Percentiles rank a stretch among this genome's conserved stretches.
Evolutionary conservation across 176 grass and related monocot genomes (phyloP).

Genomic region (Raddia distichophylla): DNA sequence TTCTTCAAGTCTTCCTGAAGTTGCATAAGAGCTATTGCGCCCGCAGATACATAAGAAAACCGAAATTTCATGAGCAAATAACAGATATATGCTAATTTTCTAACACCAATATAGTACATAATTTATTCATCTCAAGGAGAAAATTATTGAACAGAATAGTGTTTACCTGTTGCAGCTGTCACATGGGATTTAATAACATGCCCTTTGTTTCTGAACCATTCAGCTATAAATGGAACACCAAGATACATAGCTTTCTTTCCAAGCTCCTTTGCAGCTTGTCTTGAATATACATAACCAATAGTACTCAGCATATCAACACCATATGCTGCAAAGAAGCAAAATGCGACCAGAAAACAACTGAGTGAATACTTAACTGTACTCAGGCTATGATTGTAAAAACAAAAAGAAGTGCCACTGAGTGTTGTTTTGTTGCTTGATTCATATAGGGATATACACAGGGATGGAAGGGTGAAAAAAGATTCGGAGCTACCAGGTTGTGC

Average conservation of each 20-base stretch:
- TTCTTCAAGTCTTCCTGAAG: constrained; percentile 88
- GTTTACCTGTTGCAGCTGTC: constrained; percentile 83
- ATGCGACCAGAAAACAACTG: background rate
- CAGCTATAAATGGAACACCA: constrained; percentile 89
- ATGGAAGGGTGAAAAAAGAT: constrained; percentile 16
- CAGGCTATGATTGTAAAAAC: too few relatives aligned
- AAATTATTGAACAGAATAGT: background rate
- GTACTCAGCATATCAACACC: constrained; percentile 86
- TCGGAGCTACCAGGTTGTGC: too few relatives aligned
- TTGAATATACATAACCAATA: constrained; percentile 91
- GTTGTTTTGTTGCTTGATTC: background rate
- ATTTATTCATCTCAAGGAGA: too few relatives aligned
- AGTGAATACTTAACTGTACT: too few relatives aligned
- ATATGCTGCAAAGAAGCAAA: constrained; percentile 67
- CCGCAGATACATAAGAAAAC: constrained; percentile 53
- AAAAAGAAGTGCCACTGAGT: constrained; percentile 11
- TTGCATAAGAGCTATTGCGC: constrained; percentile 92
- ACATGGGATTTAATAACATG: constrained; percentile 91
- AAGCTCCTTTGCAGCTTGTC: constrained; percentile 91
- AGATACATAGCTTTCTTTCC: constrained; percentile 90
- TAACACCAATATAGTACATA: too few relatives aligned
- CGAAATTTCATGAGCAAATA: background rate
- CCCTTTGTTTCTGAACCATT: constrained; percentile 98
- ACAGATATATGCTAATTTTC: constrained; percentile 11
- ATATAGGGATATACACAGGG: constrained; percentile 19